Evolutionary conservation across 2,329 filamentous ascomycete species (phyloP).

Genomic region (Ilyonectria destructans): DNA sequence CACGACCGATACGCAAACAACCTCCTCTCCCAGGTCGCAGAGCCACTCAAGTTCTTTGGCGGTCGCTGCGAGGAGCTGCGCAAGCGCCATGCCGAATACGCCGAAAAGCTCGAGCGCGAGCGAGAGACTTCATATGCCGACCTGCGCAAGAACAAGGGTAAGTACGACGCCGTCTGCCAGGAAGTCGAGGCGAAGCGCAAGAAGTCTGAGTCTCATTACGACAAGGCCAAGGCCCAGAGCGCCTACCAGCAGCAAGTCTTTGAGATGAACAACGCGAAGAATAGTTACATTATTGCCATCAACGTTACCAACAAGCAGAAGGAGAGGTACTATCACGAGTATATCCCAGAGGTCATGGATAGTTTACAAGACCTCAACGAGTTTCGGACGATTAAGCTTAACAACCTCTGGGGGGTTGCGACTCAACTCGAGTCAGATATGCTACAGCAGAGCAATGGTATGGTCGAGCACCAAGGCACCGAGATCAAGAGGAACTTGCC

Average conservation of each 20-base stretch:
- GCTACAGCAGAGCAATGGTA: conserved; percentile 80
- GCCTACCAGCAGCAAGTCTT: conserved; percentile 92
- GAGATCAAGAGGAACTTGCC: conserved; percentile 93
- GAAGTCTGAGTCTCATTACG: conserved; percentile 94
- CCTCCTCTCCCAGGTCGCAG: conserved; percentile 85
- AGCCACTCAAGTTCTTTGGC: conserved; percentile 85
- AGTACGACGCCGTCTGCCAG: conserved; percentile 94
- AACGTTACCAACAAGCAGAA: conserved; percentile 98
- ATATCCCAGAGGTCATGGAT: conserved; percentile 93
- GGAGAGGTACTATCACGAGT: conserved; percentile 97
- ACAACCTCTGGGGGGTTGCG: conserved; percentile 87
- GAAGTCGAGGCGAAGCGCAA: conserved; percentile 96
- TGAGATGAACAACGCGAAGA: conserved; percentile 99
- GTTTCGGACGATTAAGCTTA: conserved; percentile 87
- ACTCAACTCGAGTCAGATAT: conserved; percentile 86
- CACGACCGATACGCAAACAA: conserved; percentile 89
- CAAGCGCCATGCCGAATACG: conserved; percentile 92
- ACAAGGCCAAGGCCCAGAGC: conserved; percentile 92
- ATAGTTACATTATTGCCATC: conserved; percentile 96
- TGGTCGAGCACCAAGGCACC: conserved; percentile 80
- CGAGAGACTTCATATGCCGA: conserved; percentile 88
- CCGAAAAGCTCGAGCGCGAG: conserved; percentile 90
- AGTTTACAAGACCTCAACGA: conserved; percentile 95
- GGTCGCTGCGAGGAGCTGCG: conserved; percentile 90
- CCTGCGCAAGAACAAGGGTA: conserved; percentile 90